A percentile compares a stretch with the other conserved stretches of the same genome.
Conservation (phyloP, 352 stramenopile genomes). For the Phytophthora sp. region DNA sequence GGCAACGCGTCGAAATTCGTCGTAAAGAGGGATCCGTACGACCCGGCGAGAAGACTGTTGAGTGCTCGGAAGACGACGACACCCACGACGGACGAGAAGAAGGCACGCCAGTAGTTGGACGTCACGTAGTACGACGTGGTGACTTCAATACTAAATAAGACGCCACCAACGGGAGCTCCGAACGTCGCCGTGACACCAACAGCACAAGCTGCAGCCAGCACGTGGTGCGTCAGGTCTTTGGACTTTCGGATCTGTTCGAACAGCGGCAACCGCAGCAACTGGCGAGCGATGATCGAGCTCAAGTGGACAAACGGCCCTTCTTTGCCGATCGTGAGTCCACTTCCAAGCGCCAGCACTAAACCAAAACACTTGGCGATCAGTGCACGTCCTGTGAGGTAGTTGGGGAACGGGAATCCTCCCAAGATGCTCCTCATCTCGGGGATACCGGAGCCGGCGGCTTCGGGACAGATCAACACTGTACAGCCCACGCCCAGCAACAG, state of each 20-base stretch:
- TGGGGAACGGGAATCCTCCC: conserved; percentile 66
- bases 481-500: conserved; percentile 65
- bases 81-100: conserved; percentile 89
- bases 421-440: conserved; percentile 85
- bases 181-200: conserved; percentile 85
- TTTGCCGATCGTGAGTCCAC: conserved; percentile 76
- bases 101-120: conserved; percentile 90
- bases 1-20: conserved; percentile 76
- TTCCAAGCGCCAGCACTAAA: conserved; percentile 68
- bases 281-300: conserved; percentile 75
- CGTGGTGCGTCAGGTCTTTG: conserved; percentile 69
- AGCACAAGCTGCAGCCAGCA: conserved; percentile 70
- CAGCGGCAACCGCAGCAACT: conserved; percentile 59
- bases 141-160: conserved; percentile 84
- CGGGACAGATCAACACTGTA: conserved; percentile 67
- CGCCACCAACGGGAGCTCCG: conserved; percentile 73
- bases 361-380: conserved; percentile 73
- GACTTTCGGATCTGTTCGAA: conserved; percentile 69
- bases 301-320: conserved; percentile 85
- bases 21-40: conserved; percentile 78
- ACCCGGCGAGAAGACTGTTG: conserved; percentile 63
- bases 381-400: conserved; percentile 67
- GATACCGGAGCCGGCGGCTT: conserved; percentile 73
- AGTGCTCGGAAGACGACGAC: conserved; percentile 86
- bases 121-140: conserved; percentile 91